phyloP scores from a whole-genome alignment of 148 eudicot genomes.

The Nepenthes mirabilis region DNA sequence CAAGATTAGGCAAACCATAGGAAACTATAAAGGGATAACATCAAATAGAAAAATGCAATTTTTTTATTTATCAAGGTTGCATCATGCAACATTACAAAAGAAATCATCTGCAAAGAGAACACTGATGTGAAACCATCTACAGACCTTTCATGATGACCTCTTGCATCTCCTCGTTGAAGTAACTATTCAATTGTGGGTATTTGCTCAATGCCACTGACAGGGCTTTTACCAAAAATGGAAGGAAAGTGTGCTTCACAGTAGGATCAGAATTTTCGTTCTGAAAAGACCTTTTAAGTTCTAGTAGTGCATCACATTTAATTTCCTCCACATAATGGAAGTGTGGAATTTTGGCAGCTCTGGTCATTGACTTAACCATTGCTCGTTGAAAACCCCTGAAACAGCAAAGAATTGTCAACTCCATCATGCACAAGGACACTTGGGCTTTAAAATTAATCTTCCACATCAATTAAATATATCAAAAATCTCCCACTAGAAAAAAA shows the following conservation, averaged over 20 bases:
- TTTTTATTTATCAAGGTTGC: too few species aligned
- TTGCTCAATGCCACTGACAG: constrained; percentile 71
- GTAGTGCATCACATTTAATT: constrained; percentile 61
- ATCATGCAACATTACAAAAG: too few species aligned
- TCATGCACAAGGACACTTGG: not conserved
- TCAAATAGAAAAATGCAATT: too few species aligned
- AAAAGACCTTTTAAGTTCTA: constrained; percentile 61
- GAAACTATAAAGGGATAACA: too few species aligned
- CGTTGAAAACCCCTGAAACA: constrained; percentile 87
- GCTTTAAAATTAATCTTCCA: not conserved
- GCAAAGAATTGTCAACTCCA: not conserved
- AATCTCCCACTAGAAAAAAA: too few species aligned
- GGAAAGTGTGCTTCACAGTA: constrained; percentile 74
- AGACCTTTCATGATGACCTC: constrained; percentile 75
- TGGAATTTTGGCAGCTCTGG: constrained; percentile 79
- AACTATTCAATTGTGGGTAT: constrained; percentile 70
- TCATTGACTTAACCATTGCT: constrained; percentile 97
- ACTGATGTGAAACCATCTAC: constrained; percentile 1
- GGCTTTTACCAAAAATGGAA: constrained; percentile 77
- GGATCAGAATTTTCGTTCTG: constrained; percentile 72
- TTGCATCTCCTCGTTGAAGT: constrained; percentile 52
- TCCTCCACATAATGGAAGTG: constrained; percentile 96
- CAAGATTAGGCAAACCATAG: too few species aligned
- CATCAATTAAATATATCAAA: too few species aligned
- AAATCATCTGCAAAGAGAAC: not conserved